Evolutionary conservation across 2,329 filamentous ascomycete genomes (phyloP).

Genomic region (Xylaria sp.): DNA sequence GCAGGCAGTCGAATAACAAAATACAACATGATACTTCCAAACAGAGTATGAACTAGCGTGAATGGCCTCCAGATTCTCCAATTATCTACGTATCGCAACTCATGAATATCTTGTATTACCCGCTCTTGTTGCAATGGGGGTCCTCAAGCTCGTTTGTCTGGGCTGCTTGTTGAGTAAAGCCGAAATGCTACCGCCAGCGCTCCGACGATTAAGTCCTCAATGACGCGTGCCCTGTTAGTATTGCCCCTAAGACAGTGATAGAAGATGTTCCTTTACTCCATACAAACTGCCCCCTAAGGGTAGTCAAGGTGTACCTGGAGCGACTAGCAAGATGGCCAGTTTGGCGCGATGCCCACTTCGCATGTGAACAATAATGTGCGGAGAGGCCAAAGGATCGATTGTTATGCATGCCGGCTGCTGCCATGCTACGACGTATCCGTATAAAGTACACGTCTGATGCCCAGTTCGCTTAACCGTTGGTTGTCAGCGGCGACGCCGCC

Average conservation of each 20-base stretch:
- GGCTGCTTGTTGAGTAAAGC: not conserved
- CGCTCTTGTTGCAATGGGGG: not conserved
- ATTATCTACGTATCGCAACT: not conserved
- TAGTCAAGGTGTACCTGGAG: not conserved
- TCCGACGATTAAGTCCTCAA: not conserved
- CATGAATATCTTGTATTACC: not conserved
- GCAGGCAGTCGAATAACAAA: not conserved
- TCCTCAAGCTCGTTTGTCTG: not conserved
- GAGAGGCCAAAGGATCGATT: conserved; percentile 5
- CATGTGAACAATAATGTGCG: not conserved
- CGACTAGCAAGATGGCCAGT: not conserved
- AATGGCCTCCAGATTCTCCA: not conserved
- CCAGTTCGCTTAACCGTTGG: conserved; percentile 1
- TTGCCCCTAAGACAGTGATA: not conserved
- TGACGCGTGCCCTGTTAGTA: not conserved
- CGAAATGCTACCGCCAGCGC: not conserved
- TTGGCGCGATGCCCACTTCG: not conserved
- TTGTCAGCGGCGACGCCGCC: conserved; percentile 13
- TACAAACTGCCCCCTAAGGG: not conserved
- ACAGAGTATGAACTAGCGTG: not conserved
- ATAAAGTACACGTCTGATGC: conserved; percentile 15
- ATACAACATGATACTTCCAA: not conserved
- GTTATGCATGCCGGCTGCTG: not conserved
- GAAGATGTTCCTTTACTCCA: not conserved
- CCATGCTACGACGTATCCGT: conserved; percentile 3